A percentile compares a stretch with the other conserved stretches of the same genome.
Evolutionary conservation across 2,329 filamentous ascomycete species (phyloP).

Genomic region (Berkeleyomyces rouxiae): DNA sequence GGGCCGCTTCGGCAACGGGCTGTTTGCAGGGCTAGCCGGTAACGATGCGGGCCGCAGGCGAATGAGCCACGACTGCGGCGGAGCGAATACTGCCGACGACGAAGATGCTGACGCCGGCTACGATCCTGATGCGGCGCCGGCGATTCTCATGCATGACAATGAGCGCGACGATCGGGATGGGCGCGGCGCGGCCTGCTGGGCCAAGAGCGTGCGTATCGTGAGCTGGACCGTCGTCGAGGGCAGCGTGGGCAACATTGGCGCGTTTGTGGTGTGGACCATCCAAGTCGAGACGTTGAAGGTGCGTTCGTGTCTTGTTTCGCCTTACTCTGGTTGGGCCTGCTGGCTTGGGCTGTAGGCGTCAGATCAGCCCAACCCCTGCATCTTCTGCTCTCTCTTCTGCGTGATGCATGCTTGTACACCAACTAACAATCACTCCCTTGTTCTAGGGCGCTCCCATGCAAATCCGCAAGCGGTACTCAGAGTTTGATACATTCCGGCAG

Average conservation of each 20-base stretch:
- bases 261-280: slow-evolving; percentile 92
- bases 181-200: slow-evolving; percentile 45
- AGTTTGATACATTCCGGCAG: slow-evolving; percentile 70
- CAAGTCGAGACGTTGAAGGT: slow-evolving; percentile 73
- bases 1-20: not conserved
- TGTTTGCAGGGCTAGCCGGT: not conserved
- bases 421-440: not conserved
- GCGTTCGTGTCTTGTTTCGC: slow-evolving; percentile 23
- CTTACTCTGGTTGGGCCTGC: not conserved
- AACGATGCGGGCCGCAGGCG: not conserved
- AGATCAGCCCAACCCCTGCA: not conserved
- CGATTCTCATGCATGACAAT: slow-evolving; percentile 47
- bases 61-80: not conserved
- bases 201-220: slow-evolving; percentile 42
- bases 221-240: slow-evolving; percentile 41
- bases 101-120: not conserved
- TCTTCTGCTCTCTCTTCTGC: slow-evolving; percentile 1
- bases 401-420: not conserved
- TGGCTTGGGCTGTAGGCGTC: not conserved
- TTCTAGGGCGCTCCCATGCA: slow-evolving; percentile 42
- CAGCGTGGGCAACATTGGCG: slow-evolving; percentile 47
- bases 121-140: slow-evolving; percentile 22
- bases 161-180: slow-evolving; percentile 35
- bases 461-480: slow-evolving; percentile 66
- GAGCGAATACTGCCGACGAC: not conserved